Conservation (phyloP, 148 eudicot genomes). For the Spergularia marina region DNA sequence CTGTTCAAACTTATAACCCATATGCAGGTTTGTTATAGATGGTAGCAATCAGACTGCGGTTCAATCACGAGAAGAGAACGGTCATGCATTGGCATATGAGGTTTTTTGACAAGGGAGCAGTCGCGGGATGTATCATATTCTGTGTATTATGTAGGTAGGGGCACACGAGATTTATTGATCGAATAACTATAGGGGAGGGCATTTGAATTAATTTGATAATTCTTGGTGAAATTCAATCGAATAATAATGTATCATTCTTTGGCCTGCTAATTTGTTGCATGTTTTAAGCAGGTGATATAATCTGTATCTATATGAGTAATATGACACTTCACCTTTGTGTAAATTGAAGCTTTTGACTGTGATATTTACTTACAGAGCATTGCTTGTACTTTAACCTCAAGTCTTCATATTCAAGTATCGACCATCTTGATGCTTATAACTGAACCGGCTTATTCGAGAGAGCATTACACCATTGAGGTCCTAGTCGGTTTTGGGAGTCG, state of each 20-base stretch:
- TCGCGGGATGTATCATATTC: slow-evolving; percentile 11
- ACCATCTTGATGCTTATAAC: no score
- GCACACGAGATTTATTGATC: slow-evolving; percentile 23
- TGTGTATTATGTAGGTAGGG: slow-evolving; percentile 37
- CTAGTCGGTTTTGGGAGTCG: no score
- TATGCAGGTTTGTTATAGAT: slow-evolving; percentile 59
- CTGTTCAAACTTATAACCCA: slow-evolving; percentile 69
- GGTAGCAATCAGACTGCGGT: slow-evolving; percentile 1
- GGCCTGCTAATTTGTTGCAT: slow-evolving; percentile 19
- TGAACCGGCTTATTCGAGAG: no score
- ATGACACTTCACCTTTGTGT: background rate
- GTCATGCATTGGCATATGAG: background rate
- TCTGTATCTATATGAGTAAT: background rate
- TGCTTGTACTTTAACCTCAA: background rate
- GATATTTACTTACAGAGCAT: background rate
- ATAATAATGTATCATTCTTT: slow-evolving; percentile 25
- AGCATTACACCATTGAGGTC: background rate
- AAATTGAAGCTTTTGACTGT: background rate
- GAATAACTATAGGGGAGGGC: slow-evolving; percentile 27
- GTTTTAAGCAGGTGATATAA: slow-evolving; percentile 17
- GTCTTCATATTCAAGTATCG: no score
- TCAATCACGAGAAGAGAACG: slow-evolving; percentile 4
- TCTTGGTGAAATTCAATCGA: slow-evolving; percentile 20
- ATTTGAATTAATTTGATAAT: slow-evolving; percentile 23
- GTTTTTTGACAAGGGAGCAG: background rate